Evolutionary conservation across 2,329 filamentous ascomycete genomes (phyloP), one percentile per base, ranked within the genome.

Genomic region (Trichophyton rubrum): DNA sequence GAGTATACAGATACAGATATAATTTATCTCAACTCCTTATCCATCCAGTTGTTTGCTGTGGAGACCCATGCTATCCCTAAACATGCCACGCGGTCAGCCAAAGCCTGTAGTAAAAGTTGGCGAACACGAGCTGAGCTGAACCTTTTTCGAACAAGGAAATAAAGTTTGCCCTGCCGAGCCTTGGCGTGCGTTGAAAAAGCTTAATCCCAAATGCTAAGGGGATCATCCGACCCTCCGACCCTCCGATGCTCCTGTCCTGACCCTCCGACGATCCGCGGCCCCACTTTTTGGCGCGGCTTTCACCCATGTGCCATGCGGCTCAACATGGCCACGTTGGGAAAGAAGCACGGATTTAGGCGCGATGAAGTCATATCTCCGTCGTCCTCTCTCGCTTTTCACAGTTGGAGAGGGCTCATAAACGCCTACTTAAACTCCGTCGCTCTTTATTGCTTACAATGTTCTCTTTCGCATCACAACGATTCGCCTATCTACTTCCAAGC

Each of bases 171-270:
- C 5, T 27, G 45, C 20, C 45, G 8, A 51, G 45, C 6, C 45
- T 51, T 51, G 45, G 45, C 45, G 11, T 15, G 20, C 22, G 45
- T 51, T 27, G 15, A 51, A 24, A 47, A 51, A 30, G 45, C 45
- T 27, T 51, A 51, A 40, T 61, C 61, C 51, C 13, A 51, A 30
- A 27, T 9, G 3, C 11, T n/a, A 43, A 43, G 13, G 11, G 45
- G 45, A 51, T 51, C 20, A 69, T 69, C 0, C 63, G 60, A 9
- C 70, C 72, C 1, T 68, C 64, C 59, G 68, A 72, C 1, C 73
- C 69, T 13, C 66, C 66, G 0, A 70, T 73, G 33, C 66, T 63
- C 2, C 68, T 69, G 3, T 70, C 67, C 1, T 59, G 60, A n/a
- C 43, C 43, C 20, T 51, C 45, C 45, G 45, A 51, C 13, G 7